Base-by-base conservation (phyloP, 1,284 basidiomycete species). In the Ustilago shanxiensis region DNA sequence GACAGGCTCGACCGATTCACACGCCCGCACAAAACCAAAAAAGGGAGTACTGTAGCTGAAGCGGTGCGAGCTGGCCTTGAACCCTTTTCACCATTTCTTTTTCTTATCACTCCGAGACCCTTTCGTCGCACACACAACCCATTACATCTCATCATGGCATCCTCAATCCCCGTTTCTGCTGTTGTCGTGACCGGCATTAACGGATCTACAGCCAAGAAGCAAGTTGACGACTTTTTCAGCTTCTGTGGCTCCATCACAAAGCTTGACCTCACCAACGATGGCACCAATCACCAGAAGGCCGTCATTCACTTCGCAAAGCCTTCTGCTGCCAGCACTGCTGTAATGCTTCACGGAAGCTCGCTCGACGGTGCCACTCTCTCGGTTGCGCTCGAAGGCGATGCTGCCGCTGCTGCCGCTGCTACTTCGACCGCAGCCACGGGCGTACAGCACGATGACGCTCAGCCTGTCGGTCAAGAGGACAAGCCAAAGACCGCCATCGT, bases 161-260 rank as follows among this genome's bases (percentile, higher is more conserved):
- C 72, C 2, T 44, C 52, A 29, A 55, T 63, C 47, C 68, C 66
- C 8, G 56, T 29, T 5, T 69, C 80, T 8, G 50, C 66, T 28
- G 68, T 82, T 41, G 54, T 77, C 24, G 80, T 82, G 39, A 69
- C 71, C 39, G 69, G 72, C 62, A 72, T 82, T 61, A 60, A 60
- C 57, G 66, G 64, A 47, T 47, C 67, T 13, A 82, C 79, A 2
- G 71, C 80, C 55, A 70, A 76, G 57, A 72, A 80, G 64, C 66
- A 74, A 39, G 60, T 82, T 54, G 61, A 78, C n/a, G 80, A 83
- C 65, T 83, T 81, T 49, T 83, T 83, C 72, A 75, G 73, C 72
- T 82, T 82, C 70, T 82, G 80, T 57, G 80, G 80, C 45, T 72
- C 78, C 59, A 76, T 78, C 60, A 56, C 61, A 29, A 63, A 67